Percentiles rank a stretch among this genome's conserved stretches.
Evolutionary conservation across 1,139 yeast genomes (phyloP).

Genomic region (Magnusiomyces paraingens): DNA sequence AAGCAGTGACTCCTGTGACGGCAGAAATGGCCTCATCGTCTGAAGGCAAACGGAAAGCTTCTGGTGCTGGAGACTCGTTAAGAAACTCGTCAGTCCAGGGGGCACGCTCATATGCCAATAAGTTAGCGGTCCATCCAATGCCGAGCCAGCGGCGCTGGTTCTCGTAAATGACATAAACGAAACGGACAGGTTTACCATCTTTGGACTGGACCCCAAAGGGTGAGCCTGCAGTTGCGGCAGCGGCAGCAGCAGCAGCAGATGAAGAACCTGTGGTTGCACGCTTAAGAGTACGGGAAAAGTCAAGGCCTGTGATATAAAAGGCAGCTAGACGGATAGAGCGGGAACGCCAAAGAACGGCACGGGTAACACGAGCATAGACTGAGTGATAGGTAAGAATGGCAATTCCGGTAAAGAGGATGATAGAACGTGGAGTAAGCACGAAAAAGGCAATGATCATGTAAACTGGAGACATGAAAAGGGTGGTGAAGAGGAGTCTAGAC

Average conservation of each 20-base stretch:
- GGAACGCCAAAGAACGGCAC: conserved; percentile 80
- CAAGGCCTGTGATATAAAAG: conserved; percentile 82
- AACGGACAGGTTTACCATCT: conserved; percentile 64
- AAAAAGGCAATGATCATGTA: conserved; percentile 65
- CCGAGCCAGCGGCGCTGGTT: conserved; percentile 98
- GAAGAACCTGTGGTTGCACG: conserved; percentile 23
- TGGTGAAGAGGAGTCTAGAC: conserved; percentile 71
- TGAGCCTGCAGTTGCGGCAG: conserved; percentile 45
- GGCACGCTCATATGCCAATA: conserved; percentile 85
- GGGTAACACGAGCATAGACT: conserved; percentile 69
- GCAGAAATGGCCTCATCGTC: conserved; percentile 41
- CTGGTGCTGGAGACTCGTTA: conserved; percentile 76
- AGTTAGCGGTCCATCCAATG: conserved; percentile 93
- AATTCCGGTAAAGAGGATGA: conserved; percentile 55
- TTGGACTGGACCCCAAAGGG: conserved; percentile 46
- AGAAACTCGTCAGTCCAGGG: conserved; percentile 97
- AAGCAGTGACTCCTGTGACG: background rate
- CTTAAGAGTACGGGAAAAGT: conserved; percentile 43
- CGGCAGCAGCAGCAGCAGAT: conserved; percentile 26
- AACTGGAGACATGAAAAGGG: conserved; percentile 77
- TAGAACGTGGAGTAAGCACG: conserved; percentile 62
- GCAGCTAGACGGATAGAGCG: conserved; percentile 60
- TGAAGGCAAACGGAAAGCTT: conserved; percentile 72
- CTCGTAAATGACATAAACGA: conserved; percentile 89
- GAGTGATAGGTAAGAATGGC: conserved; percentile 79